phyloP scores from a whole-genome alignment of 1,284 basidiomycete genomes.

The Microbotryomycetes sp. region DNA sequence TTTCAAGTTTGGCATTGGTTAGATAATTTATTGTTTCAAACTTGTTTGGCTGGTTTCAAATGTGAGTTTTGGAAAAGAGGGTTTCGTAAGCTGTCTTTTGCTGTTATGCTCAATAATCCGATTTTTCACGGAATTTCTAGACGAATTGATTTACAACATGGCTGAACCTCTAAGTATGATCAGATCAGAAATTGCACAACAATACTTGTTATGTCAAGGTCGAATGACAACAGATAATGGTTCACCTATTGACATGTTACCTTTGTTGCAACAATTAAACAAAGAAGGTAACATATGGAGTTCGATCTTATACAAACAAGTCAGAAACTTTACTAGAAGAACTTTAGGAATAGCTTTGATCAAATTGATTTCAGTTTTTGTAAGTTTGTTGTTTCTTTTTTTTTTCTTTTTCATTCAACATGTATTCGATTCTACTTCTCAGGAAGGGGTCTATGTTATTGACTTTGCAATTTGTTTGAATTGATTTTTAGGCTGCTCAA shows the following conservation, averaged over 20 bases:
- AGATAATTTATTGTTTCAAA: constrained; percentile 24
- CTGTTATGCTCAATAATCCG: background rate
- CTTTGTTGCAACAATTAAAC: constrained; percentile 8
- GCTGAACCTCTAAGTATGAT: constrained; percentile 17
- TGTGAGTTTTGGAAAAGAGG: no score
- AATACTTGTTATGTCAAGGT: constrained; percentile 22
- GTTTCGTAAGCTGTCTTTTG: no score
- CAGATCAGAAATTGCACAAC: constrained; percentile 23
- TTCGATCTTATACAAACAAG: constrained; percentile 11
- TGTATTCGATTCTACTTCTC: no score
- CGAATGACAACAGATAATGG: constrained; percentile 21
- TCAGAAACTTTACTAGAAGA: constrained; percentile 22
- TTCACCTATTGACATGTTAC: constrained; percentile 25
- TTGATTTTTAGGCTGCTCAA: constrained; percentile 12
- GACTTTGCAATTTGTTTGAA: background rate
- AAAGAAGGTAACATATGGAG: constrained; percentile 20
- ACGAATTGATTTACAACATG: constrained; percentile 30
- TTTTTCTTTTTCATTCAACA: background rate
- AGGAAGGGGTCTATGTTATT: background rate
- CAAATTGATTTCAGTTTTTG: constrained; percentile 30
- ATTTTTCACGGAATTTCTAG: background rate
- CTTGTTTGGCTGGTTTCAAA: constrained; percentile 24
- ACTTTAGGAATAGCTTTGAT: constrained; percentile 24
- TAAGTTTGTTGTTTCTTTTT: background rate
- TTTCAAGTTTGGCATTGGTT: constrained; percentile 20